Evolutionary conservation across 2,329 filamentous ascomycete genomes (phyloP).

Genomic region (Phaeophleospora eucalypticola): DNA sequence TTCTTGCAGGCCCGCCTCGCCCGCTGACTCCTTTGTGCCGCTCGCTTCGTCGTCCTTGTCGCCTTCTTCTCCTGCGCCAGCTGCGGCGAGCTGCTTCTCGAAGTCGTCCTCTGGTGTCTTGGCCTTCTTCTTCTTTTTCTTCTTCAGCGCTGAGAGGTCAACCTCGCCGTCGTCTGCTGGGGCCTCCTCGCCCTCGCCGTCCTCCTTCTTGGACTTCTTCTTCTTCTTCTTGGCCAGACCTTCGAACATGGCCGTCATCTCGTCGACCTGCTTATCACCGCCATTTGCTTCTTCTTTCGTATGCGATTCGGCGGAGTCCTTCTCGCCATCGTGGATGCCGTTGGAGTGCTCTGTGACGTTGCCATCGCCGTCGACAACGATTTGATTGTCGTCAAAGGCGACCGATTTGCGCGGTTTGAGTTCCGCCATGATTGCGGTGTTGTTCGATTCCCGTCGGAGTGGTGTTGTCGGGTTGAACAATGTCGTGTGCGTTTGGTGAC

Average conservation of each 20-base stretch:
- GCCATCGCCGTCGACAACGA: slow-evolving; percentile 86
- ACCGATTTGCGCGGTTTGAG: slow-evolving; percentile 80
- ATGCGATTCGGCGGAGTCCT: slow-evolving; percentile 78
- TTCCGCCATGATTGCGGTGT: slow-evolving; percentile 51
- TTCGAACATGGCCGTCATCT: slow-evolving; percentile 36
- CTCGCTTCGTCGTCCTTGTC: slow-evolving; percentile 49
- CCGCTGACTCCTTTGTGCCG: slow-evolving; percentile 36
- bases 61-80: slow-evolving; percentile 55
- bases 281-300: slow-evolving; percentile 36
- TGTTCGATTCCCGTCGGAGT: slow-evolving; percentile 3
- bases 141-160: slow-evolving; percentile 68
- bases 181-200: slow-evolving; percentile 36
- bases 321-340: slow-evolving; percentile 62
- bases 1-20: slow-evolving; percentile 43
- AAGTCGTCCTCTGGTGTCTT: slow-evolving; percentile 63
- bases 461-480: neutral
- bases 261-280: slow-evolving; percentile 31
- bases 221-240: slow-evolving; percentile 61
- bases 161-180: slow-evolving; percentile 58
- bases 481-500: neutral
- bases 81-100: slow-evolving; percentile 62
- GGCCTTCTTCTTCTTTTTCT: slow-evolving; percentile 76
- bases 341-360: slow-evolving; percentile 68
- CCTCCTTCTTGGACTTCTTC: slow-evolving; percentile 55
- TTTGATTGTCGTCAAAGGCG: slow-evolving; percentile 81